These are phyloP conservation scores for Mucor velutinosus DNA, from an alignment of 371 early-diverging fungal genomes.

Conservation along the genomic window DNA sequence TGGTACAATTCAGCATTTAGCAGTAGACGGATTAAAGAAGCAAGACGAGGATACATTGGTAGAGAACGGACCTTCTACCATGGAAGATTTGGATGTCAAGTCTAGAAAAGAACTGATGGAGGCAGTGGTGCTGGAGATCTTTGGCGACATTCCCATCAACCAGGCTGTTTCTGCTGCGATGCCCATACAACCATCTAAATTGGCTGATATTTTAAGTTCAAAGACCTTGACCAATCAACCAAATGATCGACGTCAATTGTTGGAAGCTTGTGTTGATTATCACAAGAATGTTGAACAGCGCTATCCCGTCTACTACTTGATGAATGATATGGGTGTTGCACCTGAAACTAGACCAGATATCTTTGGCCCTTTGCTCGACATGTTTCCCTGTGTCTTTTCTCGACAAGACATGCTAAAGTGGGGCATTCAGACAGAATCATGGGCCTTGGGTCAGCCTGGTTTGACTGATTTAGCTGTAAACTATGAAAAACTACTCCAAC, in stretches of 20 bases:
- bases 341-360: constrained; percentile 40
- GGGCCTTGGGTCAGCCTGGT: constrained; percentile 20
- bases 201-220: constrained; percentile 17
- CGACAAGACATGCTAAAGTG: constrained; percentile 36
- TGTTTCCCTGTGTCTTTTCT: constrained; percentile 46
- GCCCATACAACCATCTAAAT: constrained; percentile 29
- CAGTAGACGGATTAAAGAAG: constrained; percentile 13
- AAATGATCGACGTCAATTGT: constrained; percentile 21
- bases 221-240: not conserved
- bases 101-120: constrained; percentile 37
- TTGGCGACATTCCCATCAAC: constrained; percentile 53
- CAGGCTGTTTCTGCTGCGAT: constrained; percentile 48
- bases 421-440: constrained; percentile 27
- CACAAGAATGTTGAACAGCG: constrained; percentile 31
- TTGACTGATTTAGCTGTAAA: constrained; percentile 23
- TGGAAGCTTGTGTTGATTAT: constrained; percentile 47
- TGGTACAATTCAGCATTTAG: constrained; percentile 19
- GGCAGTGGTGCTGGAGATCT: constrained; percentile 40
- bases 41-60: not conserved
- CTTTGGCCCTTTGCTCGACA: constrained; percentile 35
- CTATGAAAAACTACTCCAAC: constrained; percentile 34
- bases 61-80: not conserved
- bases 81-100: constrained; percentile 20
- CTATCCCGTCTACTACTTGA: constrained; percentile 46
- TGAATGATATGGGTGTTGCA: constrained; percentile 32